These are phyloP conservation scores for Penicillium sp. DNA, from an alignment of 2,329 filamentous ascomycete genomes.

Conservation along the genomic window DNA sequence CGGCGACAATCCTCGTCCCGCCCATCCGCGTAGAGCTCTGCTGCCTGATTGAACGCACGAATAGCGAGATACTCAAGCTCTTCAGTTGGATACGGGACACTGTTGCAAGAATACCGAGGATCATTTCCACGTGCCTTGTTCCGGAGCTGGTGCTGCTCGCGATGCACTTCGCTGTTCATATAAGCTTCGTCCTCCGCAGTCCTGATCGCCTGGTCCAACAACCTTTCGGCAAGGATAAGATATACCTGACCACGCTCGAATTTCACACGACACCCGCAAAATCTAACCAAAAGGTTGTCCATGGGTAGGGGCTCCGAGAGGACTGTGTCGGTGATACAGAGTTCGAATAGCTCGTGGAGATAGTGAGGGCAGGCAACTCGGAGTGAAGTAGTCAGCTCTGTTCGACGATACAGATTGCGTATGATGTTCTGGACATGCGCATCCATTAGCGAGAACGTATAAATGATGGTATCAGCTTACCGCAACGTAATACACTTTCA, in stretches of 20 bases:
- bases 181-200: conserved; percentile 14
- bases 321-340: not conserved
- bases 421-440: too few relatives aligned
- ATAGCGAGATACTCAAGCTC: conserved; percentile 60
- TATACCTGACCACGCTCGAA: conserved; percentile 4
- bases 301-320: not conserved
- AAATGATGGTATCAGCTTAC: too few relatives aligned
- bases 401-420: too few relatives aligned
- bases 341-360: not conserved
- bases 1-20: conserved; percentile 32
- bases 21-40: conserved; percentile 49
- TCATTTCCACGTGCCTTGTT: not conserved
- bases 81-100: conserved; percentile 46
- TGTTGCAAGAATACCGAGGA: not conserved
- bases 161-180: not conserved
- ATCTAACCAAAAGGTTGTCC: not conserved
- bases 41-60: conserved; percentile 54
- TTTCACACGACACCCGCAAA: too few relatives aligned
- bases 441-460: too few relatives aligned
- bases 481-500: too few relatives aligned
- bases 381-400: too few relatives aligned
- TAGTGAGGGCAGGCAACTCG: not conserved
- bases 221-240: conserved; percentile 30
- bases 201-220: conserved; percentile 35
- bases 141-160: not conserved